A percentile compares a stretch with the other conserved stretches of the same genome.
phyloP scores from a whole-genome alignment of 352 stramenopile species.

The Aphanomyces stellatus region DNA sequence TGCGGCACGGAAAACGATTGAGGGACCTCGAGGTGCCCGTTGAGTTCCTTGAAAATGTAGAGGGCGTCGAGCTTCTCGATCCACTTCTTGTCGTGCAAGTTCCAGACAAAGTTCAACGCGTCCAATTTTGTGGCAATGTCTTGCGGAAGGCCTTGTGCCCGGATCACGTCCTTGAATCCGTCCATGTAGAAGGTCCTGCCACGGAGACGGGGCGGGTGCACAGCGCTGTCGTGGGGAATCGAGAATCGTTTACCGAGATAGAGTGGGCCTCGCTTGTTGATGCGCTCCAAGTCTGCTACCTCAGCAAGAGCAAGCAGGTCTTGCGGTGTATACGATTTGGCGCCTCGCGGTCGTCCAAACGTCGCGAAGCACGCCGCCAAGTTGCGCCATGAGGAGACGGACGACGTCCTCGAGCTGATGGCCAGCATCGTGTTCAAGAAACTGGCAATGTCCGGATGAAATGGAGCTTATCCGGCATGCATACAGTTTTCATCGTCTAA shows the following conservation, averaged over 20 bases:
- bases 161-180: neutral
- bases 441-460: no score
- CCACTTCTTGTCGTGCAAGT: conserved; percentile 35
- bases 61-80: conserved; percentile 23
- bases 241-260: neutral
- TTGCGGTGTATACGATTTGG: no score
- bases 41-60: neutral
- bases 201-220: neutral
- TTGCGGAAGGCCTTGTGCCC: conserved; percentile 29
- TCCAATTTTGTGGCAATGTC: conserved; percentile 37
- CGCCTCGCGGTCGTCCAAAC: no score
- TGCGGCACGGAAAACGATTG: neutral
- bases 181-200: neutral
- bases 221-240: neutral
- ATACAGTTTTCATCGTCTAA: no score
- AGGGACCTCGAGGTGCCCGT: neutral
- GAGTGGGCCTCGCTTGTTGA: neutral
- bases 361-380: no score
- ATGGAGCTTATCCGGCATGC: no score
- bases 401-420: no score
- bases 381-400: no score
- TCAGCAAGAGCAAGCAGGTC: no score
- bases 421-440: no score
- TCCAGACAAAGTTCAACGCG: conserved; percentile 51
- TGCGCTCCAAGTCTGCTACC: no score